Conservation (phyloP, 306 rosid genomes). For the Abrus pulchellus region DNA sequence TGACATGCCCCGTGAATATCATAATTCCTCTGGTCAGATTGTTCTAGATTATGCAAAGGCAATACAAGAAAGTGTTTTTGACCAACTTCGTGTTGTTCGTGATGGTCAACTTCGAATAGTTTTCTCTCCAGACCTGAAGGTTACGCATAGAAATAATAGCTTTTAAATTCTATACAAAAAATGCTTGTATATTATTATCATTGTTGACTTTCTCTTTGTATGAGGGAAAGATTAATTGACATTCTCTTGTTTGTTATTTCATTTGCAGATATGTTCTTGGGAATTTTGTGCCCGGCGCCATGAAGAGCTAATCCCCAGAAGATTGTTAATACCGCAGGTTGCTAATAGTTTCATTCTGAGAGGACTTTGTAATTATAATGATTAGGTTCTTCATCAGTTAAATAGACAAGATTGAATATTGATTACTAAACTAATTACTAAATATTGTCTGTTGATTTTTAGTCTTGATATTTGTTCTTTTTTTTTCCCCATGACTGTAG, state of each 20-base stretch:
- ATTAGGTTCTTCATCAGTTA: conserved; percentile 22
- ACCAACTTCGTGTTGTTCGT: conserved; percentile 99
- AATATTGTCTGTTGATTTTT: conserved; percentile 12
- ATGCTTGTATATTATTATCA: not conserved
- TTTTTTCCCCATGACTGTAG: not conserved
- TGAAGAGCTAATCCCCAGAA: conserved; percentile 97
- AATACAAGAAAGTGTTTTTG: conserved; percentile 97
- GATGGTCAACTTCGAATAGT: conserved; percentile 98
- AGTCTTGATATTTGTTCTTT: not conserved
- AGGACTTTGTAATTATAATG: conserved; percentile 32
- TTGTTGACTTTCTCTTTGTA: conserved; percentile 27
- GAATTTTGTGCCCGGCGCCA: conserved; percentile 99
- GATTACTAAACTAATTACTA: not conserved
- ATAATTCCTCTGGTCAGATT: conserved; percentile 94
- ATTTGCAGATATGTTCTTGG: conserved; percentile 92
- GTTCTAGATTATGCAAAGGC: conserved; percentile 98
- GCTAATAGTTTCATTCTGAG: conserved; percentile 40
- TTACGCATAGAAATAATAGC: conserved; percentile 41
- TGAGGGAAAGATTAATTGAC: conserved; percentile 31
- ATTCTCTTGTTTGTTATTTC: conserved; percentile 35
- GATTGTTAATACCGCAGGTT: conserved; percentile 97
- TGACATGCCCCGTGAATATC: conserved; percentile 99
- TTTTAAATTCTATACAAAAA: conserved; percentile 13
- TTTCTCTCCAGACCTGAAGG: conserved; percentile 94
- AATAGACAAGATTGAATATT: conserved; percentile 34